Conservation (phyloP, 108 stramenopile species). For the Fistulifera solaris region DNA sequence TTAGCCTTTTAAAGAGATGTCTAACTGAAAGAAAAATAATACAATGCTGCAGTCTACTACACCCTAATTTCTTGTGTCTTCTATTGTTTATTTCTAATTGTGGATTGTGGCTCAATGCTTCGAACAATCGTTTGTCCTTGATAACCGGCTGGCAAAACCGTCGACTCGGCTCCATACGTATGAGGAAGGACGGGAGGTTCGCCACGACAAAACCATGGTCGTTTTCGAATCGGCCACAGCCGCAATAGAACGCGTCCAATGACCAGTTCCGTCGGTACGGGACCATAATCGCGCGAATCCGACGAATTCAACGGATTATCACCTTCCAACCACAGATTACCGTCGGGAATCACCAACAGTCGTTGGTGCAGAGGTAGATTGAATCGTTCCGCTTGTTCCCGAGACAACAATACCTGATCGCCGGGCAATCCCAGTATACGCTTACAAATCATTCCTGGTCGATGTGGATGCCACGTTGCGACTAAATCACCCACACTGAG, state of each 20-base stretch:
- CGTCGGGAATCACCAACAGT: slow-evolving; percentile 54
- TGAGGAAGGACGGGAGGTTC: slow-evolving; percentile 15
- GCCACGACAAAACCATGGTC: slow-evolving; percentile 17
- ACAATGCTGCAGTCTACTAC: no score
- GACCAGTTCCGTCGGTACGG: slow-evolving; percentile 77
- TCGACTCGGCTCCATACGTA: slow-evolving; percentile 19
- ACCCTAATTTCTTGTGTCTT: no score
- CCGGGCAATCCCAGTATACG: slow-evolving; percentile 88
- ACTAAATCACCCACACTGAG: slow-evolving; percentile 83
- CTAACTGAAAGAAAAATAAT: no score
- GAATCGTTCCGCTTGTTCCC: slow-evolving; percentile 5
- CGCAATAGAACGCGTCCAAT: slow-evolving; percentile 77
- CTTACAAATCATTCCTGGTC: slow-evolving; percentile 85
- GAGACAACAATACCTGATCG: slow-evolving; percentile 42
- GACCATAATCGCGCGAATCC: slow-evolving; percentile 90
- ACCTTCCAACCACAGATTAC: slow-evolving; percentile 92
- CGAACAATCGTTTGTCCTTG: slow-evolving; percentile 28
- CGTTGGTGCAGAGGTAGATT: neutral
- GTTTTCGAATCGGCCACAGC: slow-evolving; percentile 73
- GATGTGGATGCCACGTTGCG: slow-evolving; percentile 69
- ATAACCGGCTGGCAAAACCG: slow-evolving; percentile 40
- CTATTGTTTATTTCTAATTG: no score
- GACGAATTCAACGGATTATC: slow-evolving; percentile 79
- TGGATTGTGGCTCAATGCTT: no score
- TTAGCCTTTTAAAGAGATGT: no score